A percentile compares a stretch with the other conserved stretches of the same genome.
Conservation (phyloP, 148 eudicot species). For the Rhododendron mucronatum region DNA sequence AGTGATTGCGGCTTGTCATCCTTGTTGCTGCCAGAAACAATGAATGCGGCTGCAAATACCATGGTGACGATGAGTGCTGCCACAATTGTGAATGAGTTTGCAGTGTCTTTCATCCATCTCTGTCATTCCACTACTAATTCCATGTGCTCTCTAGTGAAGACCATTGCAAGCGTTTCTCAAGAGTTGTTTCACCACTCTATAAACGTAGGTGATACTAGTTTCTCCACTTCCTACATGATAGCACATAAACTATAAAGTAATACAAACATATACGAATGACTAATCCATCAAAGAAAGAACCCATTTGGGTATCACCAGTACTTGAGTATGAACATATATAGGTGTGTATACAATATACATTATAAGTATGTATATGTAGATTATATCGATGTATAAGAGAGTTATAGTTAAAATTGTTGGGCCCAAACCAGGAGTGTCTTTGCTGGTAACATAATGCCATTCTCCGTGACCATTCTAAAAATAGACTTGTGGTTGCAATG, state of each 20-base stretch:
- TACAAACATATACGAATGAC: too few relatives aligned
- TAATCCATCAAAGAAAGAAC: too few relatives aligned
- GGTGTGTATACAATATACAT: too few relatives aligned
- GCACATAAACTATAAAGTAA: neutral
- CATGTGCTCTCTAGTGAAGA: neutral
- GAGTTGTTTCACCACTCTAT: fast-evolving
- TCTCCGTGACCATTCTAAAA: too few relatives aligned
- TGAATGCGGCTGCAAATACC: neutral
- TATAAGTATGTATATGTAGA: too few relatives aligned
- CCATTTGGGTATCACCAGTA: too few relatives aligned
- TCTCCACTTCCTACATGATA: neutral
- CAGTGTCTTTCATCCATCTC: neutral
- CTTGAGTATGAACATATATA: too few relatives aligned
- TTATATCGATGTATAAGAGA: too few relatives aligned
- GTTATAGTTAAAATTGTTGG: too few relatives aligned
- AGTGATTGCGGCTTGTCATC: neutral
- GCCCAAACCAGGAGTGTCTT: too few relatives aligned
- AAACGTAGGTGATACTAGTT: fast-evolving
- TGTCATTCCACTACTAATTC: neutral
- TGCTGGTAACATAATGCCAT: too few relatives aligned
- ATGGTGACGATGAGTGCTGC: neutral
- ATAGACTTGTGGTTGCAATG: too few relatives aligned
- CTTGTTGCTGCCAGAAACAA: neutral
- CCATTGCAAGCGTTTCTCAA: neutral
- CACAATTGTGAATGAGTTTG: neutral